Base-by-base conservation (phyloP, 2,329 filamentous ascomycete species). In the Claviceps maximensis region DNA sequence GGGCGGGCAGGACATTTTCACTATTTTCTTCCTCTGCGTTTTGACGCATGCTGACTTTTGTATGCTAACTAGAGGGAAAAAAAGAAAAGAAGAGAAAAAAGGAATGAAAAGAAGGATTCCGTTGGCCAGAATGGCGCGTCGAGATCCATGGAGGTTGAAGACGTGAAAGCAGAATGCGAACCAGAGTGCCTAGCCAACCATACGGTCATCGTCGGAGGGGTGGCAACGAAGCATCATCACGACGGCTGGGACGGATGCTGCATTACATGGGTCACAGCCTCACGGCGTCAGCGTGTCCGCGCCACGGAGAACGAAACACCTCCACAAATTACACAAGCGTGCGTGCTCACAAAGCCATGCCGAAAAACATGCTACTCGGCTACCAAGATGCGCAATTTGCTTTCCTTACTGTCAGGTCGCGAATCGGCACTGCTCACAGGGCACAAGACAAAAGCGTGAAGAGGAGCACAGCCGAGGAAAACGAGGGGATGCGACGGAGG, bases 401-500 rank as follows among this genome's bases (percentile, higher is more conserved):
- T 49, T 49, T 27, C 33, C 4, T 19, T 31, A 40, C 25, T 7
- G 47, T 27, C 21, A 29, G 33, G 21, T 17, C 19, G n/a, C 25
- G 15, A n/a, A 25, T 49, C 47, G 31, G 47, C 47, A 38, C 6
- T 40, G 31, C 47, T 38, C 27, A 13, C n/a, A 10, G 23, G 13
- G 17, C 23, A 46, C 42, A 46, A 44, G 41, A 45, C 23, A 42
- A 44, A 23, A 21, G 44, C 45, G 45, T 19, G 29, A 21, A 33
- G n/a, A 17, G 31, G 47, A 27, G 15, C 21, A 38, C 33, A 38
- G 31, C 47, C 47, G 33, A 49, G 47, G 47, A 40, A 29, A 31
- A n/a, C 27, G 38, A 40, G 42, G 29, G 50, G 50, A 51, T 47
- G 50, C 50, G 42, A 51, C 42, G 50, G 50, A 10, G 50, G 21